These are phyloP conservation scores for Plasmodium berghei DNA, from an alignment of 169 alveolate genomes.

Conservation along the genomic window DNA sequence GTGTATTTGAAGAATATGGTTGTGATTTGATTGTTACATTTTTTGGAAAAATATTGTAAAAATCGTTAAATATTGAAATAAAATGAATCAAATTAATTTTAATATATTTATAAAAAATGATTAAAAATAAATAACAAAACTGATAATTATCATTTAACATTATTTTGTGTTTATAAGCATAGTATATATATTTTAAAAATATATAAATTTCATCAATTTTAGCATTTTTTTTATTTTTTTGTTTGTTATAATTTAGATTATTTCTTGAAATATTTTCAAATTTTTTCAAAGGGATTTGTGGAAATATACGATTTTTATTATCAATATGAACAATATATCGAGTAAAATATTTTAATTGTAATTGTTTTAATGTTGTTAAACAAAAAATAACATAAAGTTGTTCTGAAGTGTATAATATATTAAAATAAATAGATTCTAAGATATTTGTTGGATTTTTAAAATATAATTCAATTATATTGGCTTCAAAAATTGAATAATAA, in stretches of 20 bases:
- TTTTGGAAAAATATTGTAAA: slow-evolving; percentile 49
- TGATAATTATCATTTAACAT: slow-evolving; percentile 54
- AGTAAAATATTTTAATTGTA: not conserved
- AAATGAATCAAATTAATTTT: slow-evolving; percentile 50
- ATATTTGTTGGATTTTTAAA: slow-evolving; percentile 19
- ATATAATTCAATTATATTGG: slow-evolving; percentile 29
- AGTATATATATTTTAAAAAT: slow-evolving; percentile 66
- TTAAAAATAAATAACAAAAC: slow-evolving; percentile 35
- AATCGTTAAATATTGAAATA: slow-evolving; percentile 57
- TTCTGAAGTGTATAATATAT: slow-evolving; percentile 38
- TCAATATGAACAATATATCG: not conserved
- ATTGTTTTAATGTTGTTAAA: slow-evolving; percentile 22
- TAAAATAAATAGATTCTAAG: slow-evolving; percentile 25
- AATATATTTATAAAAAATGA: slow-evolving; percentile 55
- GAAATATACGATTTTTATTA: not conserved
- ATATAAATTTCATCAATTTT: slow-evolving; percentile 27
- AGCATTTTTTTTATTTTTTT: not conserved
- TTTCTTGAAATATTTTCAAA: not conserved
- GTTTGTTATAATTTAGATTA: not conserved
- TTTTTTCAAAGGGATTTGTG: not conserved
- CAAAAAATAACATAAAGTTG: slow-evolving; percentile 35
- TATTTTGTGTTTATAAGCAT: slow-evolving; percentile 29
- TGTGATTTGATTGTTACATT: not conserved
- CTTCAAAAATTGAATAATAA: slow-evolving; percentile 21
- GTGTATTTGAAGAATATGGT: not conserved